Conservation (phyloP, 257 asterid species). For the Ocimum tenuiflorum region DNA sequence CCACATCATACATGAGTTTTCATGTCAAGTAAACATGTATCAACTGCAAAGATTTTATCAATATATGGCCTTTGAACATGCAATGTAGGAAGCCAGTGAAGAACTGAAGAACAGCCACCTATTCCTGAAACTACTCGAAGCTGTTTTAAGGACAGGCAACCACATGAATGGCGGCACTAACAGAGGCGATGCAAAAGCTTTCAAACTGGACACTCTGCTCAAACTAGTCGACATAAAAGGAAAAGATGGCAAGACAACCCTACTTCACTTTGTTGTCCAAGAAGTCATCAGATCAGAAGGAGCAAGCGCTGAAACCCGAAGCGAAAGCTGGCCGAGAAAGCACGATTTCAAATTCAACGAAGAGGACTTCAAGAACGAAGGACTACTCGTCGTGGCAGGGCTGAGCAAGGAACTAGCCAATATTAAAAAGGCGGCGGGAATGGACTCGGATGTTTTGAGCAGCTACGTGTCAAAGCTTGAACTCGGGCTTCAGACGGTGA, state of each 20-base stretch:
- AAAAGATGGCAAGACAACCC: constrained; percentile 84
- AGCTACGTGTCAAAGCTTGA: constrained; percentile 71
- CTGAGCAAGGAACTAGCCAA: constrained; percentile 67
- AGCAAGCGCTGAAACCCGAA: constrained; percentile 22
- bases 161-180: constrained; percentile 80
- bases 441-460: constrained; percentile 81
- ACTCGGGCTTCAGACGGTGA: constrained; percentile 63
- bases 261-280: constrained; percentile 89
- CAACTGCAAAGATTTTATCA: neutral
- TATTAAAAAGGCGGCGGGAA: constrained; percentile 73
- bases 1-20: no score
- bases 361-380: constrained; percentile 62
- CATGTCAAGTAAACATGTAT: no score
- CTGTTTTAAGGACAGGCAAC: constrained; percentile 78
- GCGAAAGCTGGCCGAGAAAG: constrained; percentile 24
- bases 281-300: constrained; percentile 81
- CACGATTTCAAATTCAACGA: constrained; percentile 33
- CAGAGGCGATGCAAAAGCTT: constrained; percentile 81
- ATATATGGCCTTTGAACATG: constrained; percentile 7
- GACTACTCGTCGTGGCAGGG: constrained; percentile 61
- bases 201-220: constrained; percentile 71
- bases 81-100: constrained; percentile 70
- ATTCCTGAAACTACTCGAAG: constrained; percentile 83
- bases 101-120: constrained; percentile 76
- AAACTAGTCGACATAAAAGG: constrained; percentile 81